Percentiles rank a stretch among this genome's conserved stretches.
phyloP scores from a whole-genome alignment of 1,284 basidiomycete species.

The Leccinum subrobustum region DNA sequence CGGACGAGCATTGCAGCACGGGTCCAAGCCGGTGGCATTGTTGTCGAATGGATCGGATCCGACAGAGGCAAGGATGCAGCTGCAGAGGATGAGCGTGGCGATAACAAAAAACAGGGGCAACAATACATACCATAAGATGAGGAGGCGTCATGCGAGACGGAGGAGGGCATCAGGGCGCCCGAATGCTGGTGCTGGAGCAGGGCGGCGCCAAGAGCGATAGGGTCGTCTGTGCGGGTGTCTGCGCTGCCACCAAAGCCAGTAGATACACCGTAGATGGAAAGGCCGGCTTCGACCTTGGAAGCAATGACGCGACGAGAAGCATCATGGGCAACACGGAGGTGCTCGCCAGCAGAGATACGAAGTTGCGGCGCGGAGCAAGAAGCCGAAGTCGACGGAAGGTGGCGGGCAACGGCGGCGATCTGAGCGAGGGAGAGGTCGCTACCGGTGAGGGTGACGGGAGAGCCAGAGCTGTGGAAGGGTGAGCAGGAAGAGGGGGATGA shows the following conservation, averaged over 20 bases:
- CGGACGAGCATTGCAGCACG: constrained; percentile 84
- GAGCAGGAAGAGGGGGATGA: not conserved
- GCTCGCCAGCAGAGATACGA: constrained; percentile 48
- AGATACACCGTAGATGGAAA: constrained; percentile 78
- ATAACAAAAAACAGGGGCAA: not conserved
- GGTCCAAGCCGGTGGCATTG: constrained; percentile 91
- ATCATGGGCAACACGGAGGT: constrained; percentile 49
- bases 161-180: constrained; percentile 47
- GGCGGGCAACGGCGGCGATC: constrained; percentile 70
- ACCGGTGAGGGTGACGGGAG: constrained; percentile 65
- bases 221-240: constrained; percentile 70
- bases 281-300: constrained; percentile 63
- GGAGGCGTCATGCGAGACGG: constrained; percentile 10
- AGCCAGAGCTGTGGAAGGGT: constrained; percentile 48
- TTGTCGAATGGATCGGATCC: constrained; percentile 64
- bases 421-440: constrained; percentile 70
- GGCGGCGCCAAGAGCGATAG: constrained; percentile 68
- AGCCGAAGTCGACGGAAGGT: constrained; percentile 37
- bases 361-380: constrained; percentile 36
- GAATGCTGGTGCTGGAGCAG: constrained; percentile 79
- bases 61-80: constrained; percentile 54
- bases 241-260: constrained; percentile 82
- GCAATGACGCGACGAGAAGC: constrained; percentile 59
- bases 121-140: constrained; percentile 38
- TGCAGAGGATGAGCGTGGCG: constrained; percentile 19